A percentile compares a stretch with the other conserved stretches of the same genome.
These are phyloP conservation scores for Nannochloropsis gaditana DNA, from an alignment of 108 stramenopile genomes.

Conservation along the genomic window DNA sequence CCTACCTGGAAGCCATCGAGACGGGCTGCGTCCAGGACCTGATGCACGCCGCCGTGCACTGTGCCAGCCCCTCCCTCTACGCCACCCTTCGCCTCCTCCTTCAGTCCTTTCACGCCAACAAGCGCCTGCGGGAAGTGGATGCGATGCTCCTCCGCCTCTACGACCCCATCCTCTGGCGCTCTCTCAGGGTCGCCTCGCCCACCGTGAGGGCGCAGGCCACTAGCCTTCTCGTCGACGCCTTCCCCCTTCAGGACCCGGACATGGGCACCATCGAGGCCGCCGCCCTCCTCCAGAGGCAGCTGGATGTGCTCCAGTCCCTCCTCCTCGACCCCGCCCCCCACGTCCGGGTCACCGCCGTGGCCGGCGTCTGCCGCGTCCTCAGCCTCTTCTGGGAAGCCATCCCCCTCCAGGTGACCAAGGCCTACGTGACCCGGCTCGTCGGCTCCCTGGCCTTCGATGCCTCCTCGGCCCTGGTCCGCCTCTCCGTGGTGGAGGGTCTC, in stretches of 20 bases:
- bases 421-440: conserved; percentile 70
- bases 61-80: conserved; percentile 31
- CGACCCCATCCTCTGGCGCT: conserved; percentile 84
- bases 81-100: conserved; percentile 55
- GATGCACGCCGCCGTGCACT: conserved; percentile 64
- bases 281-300: conserved; percentile 61
- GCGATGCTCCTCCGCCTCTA: conserved; percentile 70
- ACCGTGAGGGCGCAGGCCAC: conserved; percentile 70
- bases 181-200: conserved; percentile 72
- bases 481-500: conserved; percentile 67
- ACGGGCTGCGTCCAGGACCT: conserved; percentile 73
- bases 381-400: conserved; percentile 75
- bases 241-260: conserved; percentile 78
- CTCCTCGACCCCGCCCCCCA: conserved; percentile 65
- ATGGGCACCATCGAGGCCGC: conserved; percentile 55
- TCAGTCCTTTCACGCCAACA: conserved; percentile 65
- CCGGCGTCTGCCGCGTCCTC: conserved; percentile 66
- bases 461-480: conserved; percentile 69
- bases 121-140: conserved; percentile 70
- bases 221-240: conserved; percentile 70
- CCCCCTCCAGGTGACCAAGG: conserved; percentile 49
- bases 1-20: conserved; percentile 61
- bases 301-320: conserved; percentile 59
- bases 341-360: conserved; percentile 75
- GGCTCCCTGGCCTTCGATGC: conserved; percentile 74